Percentiles rank a stretch among this genome's conserved stretches.
These are phyloP conservation scores for Penicillium longicatenatum DNA, from an alignment of 495 filamentous ascomycete genomes.

Conservation along the genomic window DNA sequence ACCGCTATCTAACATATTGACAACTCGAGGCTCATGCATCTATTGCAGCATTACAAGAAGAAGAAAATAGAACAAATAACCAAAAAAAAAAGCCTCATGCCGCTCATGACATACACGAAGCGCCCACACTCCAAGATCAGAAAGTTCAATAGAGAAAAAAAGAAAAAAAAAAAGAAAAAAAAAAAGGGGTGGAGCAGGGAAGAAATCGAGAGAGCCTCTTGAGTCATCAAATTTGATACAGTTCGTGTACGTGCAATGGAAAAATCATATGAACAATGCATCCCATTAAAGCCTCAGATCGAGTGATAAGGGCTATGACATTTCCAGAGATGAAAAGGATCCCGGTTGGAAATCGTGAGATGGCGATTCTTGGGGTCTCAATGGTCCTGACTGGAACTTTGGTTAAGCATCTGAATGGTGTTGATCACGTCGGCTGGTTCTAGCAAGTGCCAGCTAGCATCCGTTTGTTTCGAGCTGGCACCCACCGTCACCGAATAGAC, in stretches of 20 bases:
- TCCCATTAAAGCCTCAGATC: not conserved
- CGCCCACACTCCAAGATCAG: not conserved
- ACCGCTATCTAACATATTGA: constrained; percentile 15
- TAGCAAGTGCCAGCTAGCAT: constrained; percentile 82
- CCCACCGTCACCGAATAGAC: constrained; percentile 89
- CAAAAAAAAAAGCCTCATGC: not conserved
- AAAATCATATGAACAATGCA: not conserved
- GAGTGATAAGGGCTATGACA: no score
- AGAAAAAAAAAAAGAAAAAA: no score
- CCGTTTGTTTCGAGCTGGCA: constrained; percentile 80
- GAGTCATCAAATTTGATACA: not conserved
- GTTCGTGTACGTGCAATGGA: constrained; percentile 1
- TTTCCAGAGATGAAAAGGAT: no score
- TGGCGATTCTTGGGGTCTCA: constrained; percentile 3
- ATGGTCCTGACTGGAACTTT: constrained; percentile 36
- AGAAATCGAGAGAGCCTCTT: not conserved
- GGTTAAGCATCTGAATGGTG: constrained; percentile 69
- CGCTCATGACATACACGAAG: constrained; percentile 1
- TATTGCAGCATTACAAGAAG: constrained; percentile 18
- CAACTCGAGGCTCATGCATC: constrained; percentile 19
- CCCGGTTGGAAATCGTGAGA: no score
- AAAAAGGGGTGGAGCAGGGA: not conserved
- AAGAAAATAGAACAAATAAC: not conserved
- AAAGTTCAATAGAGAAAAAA: no score
- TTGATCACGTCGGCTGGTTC: constrained; percentile 87